Base-by-base conservation (phyloP, 2,329 filamentous ascomycete genomes). In the Grosmannia clavigera region DNA sequence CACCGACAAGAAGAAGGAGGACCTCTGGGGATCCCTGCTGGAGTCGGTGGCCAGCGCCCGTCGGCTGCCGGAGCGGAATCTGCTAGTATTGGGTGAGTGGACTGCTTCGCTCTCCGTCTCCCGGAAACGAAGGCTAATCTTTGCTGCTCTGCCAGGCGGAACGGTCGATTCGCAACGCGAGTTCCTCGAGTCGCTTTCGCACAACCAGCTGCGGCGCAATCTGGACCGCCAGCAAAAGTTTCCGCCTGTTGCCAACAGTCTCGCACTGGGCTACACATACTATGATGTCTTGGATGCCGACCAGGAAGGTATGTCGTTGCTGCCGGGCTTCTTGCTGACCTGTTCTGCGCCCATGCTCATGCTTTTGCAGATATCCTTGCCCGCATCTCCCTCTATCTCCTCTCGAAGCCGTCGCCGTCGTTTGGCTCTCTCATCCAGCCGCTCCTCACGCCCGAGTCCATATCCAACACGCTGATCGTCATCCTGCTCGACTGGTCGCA, bases 401-500 rank as follows among this genome's bases (percentile, higher is more conserved):
- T 96, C 61, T 87, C 88, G n/a, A 89, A 86, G 66, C 89, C 92
- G 3, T 92, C 89, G 35, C 82, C 85, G 55, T 83, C 90, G 22
- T 96, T 96, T 71, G 85, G 88, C 50, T 86, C 88, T 38, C 84
- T 96, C 60, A 79, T 96, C 62, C 85, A 85, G 66, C 91, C 92
- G 29, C 86, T 96, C 58, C 81, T 96, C 62, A 95, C 88, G 22
- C 85, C 89, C 52, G 83, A 89, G 72, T 86, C 90, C 7, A 87
- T 96, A 69, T 86, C 89, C 35, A 87, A 95, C 71, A 95, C 89
- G 55, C 81, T 95, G 62, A 82, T 97, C 64, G 88, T 95, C 63
- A 85, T 99, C 67, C 77, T 99, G n/a, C 80, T 99, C 52, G 92
- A 96, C 75, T 99, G 94, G 94, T 87, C 88, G 61, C 85, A 94